Evolutionary conservation across 495 filamentous ascomycete species (phyloP).

Genomic region (Hypomontagnella submonticulosa): DNA sequence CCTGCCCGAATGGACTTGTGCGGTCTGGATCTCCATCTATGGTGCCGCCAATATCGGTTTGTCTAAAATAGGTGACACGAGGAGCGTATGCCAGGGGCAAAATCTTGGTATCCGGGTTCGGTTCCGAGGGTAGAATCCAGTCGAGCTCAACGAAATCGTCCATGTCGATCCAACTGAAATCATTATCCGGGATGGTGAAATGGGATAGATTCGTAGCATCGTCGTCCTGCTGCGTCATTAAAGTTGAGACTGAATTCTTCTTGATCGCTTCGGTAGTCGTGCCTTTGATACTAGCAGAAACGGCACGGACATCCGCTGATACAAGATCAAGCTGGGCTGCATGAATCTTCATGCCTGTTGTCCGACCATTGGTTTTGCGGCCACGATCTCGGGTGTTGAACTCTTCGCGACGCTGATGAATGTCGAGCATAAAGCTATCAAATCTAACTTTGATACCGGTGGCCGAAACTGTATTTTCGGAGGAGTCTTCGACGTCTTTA

Average conservation of each 20-base stretch:
- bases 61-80: constrained; percentile 94
- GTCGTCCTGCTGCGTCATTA: constrained; percentile 60
- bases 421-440: constrained; percentile 94
- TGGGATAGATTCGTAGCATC: constrained; percentile 76
- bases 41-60: constrained; percentile 86
- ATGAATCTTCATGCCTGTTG: constrained; percentile 95
- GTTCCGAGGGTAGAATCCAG: constrained; percentile 91
- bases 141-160: constrained; percentile 98
- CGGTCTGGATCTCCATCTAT: constrained; percentile 75
- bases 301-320: constrained; percentile 90
- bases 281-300: constrained; percentile 88
- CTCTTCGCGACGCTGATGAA: constrained; percentile 94
- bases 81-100: constrained; percentile 91
- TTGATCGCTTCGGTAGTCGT: constrained; percentile 79
- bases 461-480: constrained; percentile 82
- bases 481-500: constrained; percentile 90
- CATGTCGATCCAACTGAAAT: constrained; percentile 97
- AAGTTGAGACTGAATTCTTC: constrained; percentile 63
- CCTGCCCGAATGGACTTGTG: constrained; percentile 87
- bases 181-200: constrained; percentile 94
- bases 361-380: constrained; percentile 74
- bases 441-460: constrained; percentile 94
- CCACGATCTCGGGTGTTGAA: constrained; percentile 82
- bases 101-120: constrained; percentile 92
- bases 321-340: constrained; percentile 91